Evolutionary conservation across 2,329 filamentous ascomycete species (phyloP).

Genomic region (Pestalotiopsis sp.): DNA sequence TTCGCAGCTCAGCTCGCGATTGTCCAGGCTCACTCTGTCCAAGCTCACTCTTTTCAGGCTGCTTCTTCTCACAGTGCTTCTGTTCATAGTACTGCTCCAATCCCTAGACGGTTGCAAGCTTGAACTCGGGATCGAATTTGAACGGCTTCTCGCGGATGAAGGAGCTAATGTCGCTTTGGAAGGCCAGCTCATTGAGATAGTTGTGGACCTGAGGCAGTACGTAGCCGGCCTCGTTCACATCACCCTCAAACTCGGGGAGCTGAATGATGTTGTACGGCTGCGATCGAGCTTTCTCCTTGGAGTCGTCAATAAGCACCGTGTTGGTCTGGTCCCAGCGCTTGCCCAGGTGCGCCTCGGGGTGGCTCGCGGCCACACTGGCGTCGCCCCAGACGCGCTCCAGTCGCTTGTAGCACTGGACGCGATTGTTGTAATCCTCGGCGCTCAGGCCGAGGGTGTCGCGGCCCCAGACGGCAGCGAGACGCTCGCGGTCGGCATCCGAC

Average conservation of each 20-base stretch:
- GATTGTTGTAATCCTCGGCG: constrained; percentile 62
- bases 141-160: constrained; percentile 60
- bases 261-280: constrained; percentile 84
- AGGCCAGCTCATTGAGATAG: constrained; percentile 58
- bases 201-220: constrained; percentile 63
- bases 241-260: constrained; percentile 74
- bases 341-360: constrained; percentile 43
- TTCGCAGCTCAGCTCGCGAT: too few relatives aligned
- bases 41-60: too few relatives aligned
- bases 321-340: constrained; percentile 77
- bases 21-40: too few relatives aligned
- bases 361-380: constrained; percentile 41
- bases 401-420: constrained; percentile 89
- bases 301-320: constrained; percentile 90
- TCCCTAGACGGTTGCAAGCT: constrained; percentile 1
- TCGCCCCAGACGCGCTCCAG: constrained; percentile 73
- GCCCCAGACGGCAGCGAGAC: constrained; percentile 74
- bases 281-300: constrained; percentile 73
- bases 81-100: background rate
- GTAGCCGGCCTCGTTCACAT: constrained; percentile 38
- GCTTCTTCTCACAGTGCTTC: background rate
- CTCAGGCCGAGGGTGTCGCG: constrained; percentile 76
- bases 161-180: constrained; percentile 62
- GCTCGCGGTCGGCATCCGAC: constrained; percentile 48
- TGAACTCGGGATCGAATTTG: constrained; percentile 32